Evolutionary conservation across 2,329 filamentous ascomycete species (phyloP).

Genomic region (Calonectria montana): DNA sequence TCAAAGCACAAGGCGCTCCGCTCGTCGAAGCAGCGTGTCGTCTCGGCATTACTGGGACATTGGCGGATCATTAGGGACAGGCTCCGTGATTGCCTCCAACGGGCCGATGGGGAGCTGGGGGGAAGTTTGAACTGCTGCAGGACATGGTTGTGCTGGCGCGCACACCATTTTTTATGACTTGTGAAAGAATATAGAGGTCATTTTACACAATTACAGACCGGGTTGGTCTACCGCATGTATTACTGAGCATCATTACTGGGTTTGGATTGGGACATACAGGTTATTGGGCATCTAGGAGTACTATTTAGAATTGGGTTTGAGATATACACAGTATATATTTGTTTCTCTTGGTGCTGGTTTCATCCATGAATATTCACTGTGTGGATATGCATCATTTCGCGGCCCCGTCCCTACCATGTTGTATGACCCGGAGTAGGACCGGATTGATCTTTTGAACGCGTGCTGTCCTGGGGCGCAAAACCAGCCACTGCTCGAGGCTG

Average conservation of each 20-base stretch:
- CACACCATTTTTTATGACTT: constrained; percentile 16
- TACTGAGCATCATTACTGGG: constrained; percentile 31
- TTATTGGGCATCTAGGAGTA: constrained; percentile 27
- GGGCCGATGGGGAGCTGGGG: constrained; percentile 83
- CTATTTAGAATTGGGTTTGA: constrained; percentile 24
- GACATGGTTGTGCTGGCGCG: constrained; percentile 4
- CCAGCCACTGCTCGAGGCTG: constrained; percentile 24
- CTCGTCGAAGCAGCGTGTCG: constrained; percentile 74
- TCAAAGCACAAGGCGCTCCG: constrained; percentile 83
- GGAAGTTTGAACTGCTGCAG: constrained; percentile 61
- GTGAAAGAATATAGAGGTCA: constrained; percentile 27
- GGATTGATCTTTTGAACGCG: background rate
- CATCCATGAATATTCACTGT: background rate
- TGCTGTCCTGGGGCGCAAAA: background rate
- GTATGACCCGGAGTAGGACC: constrained; percentile 10
- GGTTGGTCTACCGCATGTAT: constrained; percentile 24
- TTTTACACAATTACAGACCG: background rate
- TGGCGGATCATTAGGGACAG: constrained; percentile 82
- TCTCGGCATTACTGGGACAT: constrained; percentile 94
- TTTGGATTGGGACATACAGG: constrained; percentile 29
- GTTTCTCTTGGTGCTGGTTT: background rate
- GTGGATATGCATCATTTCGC: background rate
- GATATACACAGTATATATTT: constrained; percentile 14
- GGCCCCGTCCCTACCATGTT: background rate
- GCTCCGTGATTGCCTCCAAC: constrained; percentile 74